Percentiles rank a stretch among this genome's conserved stretches.
Evolutionary conservation across 805 yeast genomes (phyloP).

Genomic region (Ogataea degrootiae): DNA sequence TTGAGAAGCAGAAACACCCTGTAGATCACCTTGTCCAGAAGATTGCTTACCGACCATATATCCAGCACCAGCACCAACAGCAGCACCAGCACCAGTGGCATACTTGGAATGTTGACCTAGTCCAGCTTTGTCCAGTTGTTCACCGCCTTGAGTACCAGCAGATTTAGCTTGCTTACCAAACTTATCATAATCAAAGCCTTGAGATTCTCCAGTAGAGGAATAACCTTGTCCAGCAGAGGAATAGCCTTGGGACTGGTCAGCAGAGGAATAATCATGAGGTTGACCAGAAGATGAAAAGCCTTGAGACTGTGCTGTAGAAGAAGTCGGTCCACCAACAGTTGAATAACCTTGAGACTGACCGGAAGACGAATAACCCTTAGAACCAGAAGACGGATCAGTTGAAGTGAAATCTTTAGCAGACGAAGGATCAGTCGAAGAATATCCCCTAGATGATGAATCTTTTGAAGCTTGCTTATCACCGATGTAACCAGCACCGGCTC

Average conservation of each 20-base stretch:
- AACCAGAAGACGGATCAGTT: neutral
- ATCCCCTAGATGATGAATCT: neutral
- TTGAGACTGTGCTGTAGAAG: too few species aligned
- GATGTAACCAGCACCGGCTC: slow-evolving; percentile 9
- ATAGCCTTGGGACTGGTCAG: neutral
- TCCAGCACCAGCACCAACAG: slow-evolving; percentile 10
- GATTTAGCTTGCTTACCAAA: slow-evolving; percentile 6
- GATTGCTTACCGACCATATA: neutral
- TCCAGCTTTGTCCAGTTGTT: slow-evolving; percentile 10
- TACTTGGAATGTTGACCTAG: slow-evolving; percentile 9
- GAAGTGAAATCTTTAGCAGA: neutral
- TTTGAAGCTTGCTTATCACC: neutral
- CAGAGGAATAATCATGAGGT: too few species aligned
- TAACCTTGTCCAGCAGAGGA: too few species aligned
- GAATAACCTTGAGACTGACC: neutral
- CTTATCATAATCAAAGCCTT: slow-evolving; percentile 6
- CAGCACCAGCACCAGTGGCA: slow-evolving; percentile 9
- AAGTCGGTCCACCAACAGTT: neutral
- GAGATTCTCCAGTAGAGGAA: neutral
- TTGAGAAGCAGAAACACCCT: neutral
- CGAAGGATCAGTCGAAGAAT: neutral
- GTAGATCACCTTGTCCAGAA: neutral
- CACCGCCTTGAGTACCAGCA: slow-evolving; percentile 5
- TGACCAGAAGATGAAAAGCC: too few species aligned
- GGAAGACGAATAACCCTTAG: neutral